phyloP scores from a whole-genome alignment of 768 basidiomycete species.

The Mycena haematopus region DNA sequence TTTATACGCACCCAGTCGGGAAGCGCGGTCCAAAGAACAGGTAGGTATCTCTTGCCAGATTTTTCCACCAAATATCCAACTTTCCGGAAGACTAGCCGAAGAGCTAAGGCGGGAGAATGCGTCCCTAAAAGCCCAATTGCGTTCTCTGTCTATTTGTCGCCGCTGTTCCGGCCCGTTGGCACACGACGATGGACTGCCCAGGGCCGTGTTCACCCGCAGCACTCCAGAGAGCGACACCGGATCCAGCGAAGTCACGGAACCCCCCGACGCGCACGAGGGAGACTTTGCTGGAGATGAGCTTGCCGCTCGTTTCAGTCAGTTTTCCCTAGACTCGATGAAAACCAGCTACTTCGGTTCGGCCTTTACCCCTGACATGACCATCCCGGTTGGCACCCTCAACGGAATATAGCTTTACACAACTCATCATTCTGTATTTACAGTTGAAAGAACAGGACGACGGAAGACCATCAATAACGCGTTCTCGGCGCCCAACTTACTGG shows the following conservation, averaged over 20 bases:
- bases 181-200: neutral
- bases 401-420: neutral
- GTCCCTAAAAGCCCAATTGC: slow-evolving; percentile 45
- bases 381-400: slow-evolving; percentile 8
- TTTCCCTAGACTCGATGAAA: slow-evolving; percentile 5
- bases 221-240: slow-evolving; percentile 9
- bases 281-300: slow-evolving; percentile 14
- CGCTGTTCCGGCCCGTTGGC: slow-evolving; percentile 22
- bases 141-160: slow-evolving; percentile 15
- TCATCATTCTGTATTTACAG: neutral
- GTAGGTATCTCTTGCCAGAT: neutral
- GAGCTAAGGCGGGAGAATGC: slow-evolving; percentile 58
- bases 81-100: slow-evolving; percentile 40
- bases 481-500: slow-evolving; percentile 13
- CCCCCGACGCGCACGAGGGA: neutral
- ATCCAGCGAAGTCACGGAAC: neutral
- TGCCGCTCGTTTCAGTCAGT: slow-evolving; percentile 7
- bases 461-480: neutral
- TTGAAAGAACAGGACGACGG: slow-evolving; percentile 14
- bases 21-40: slow-evolving; percentile 17
- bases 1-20: slow-evolving; percentile 10
- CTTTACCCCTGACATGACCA: slow-evolving; percentile 15
- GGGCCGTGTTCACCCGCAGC: slow-evolving; percentile 11
- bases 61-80: slow-evolving; percentile 26
- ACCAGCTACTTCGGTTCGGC: slow-evolving; percentile 7